Evolutionary conservation across 2,329 filamentous ascomycete species (phyloP).

Genomic region (Daldinia sp.): DNA sequence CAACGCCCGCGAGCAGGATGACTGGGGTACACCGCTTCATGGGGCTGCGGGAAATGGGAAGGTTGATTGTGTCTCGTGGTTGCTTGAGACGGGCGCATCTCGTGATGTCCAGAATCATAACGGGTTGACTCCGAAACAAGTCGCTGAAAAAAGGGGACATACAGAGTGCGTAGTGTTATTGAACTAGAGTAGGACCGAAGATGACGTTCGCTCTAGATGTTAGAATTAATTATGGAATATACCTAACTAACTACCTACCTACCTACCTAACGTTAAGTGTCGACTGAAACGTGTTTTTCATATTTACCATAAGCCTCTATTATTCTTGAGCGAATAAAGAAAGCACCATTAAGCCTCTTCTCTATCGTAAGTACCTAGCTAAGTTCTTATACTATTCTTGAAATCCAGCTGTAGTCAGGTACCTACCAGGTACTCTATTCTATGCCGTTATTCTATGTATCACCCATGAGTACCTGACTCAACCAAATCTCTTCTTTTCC

Average conservation of each 20-base stretch:
- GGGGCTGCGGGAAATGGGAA: neutral
- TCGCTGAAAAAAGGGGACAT: neutral
- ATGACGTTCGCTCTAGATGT: neutral
- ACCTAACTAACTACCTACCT: too few relatives aligned
- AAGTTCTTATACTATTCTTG: neutral
- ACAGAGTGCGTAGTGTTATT: neutral
- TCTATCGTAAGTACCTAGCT: neutral
- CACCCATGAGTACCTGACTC: neutral
- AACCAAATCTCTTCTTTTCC: neutral
- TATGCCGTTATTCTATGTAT: neutral
- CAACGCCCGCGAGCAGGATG: constrained; percentile 4
- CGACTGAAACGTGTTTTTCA: neutral
- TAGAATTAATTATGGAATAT: neutral
- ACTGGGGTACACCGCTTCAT: constrained; percentile 15
- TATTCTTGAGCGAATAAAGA: too few relatives aligned
- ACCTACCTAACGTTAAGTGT: neutral
- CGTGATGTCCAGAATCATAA: neutral
- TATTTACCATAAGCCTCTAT: neutral
- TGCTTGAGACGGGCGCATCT: neutral
- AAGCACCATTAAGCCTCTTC: neutral
- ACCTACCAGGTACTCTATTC: neutral
- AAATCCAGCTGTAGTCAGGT: neutral
- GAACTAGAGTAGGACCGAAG: neutral
- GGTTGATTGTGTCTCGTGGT: neutral
- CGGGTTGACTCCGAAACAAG: neutral